A percentile compares a stretch with the other conserved stretches of the same genome.
Evolutionary conservation across 495 filamentous ascomycete species (phyloP).

Genomic region (Antarctomyces pellizariae): DNA sequence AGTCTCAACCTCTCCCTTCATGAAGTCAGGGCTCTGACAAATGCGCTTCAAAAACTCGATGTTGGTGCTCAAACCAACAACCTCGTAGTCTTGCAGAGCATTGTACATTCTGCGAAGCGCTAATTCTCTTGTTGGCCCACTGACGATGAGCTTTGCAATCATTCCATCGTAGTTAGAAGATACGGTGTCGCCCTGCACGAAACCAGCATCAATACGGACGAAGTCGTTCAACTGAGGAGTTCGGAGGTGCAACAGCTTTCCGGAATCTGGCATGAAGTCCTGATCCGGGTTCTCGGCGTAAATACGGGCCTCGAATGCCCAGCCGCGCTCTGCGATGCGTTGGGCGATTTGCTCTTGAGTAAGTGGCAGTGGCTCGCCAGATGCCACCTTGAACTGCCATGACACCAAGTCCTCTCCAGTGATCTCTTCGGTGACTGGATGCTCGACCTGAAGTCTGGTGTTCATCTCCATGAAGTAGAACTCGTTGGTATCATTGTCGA

Average conservation of each 20-base stretch:
- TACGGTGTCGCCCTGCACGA: conserved; percentile 73
- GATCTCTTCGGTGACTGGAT: conserved; percentile 93
- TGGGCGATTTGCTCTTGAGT: conserved; percentile 64
- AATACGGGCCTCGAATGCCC: conserved; percentile 86
- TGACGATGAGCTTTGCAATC: conserved; percentile 96
- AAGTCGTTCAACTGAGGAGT: conserved; percentile 44
- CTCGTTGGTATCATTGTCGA: conserved; percentile 78
- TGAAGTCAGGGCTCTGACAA: conserved; percentile 57
- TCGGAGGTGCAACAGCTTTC: conserved; percentile 59
- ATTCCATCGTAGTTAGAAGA: conserved; percentile 96
- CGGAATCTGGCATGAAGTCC: conserved; percentile 86
- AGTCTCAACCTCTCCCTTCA: conserved; percentile 77
- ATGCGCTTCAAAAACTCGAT: conserved; percentile 87
- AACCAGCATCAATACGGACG: conserved; percentile 80
- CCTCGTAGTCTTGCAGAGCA: conserved; percentile 77
- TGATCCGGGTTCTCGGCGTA: conserved; percentile 85
- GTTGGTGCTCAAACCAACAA: conserved; percentile 83
- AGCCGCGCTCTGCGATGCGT: conserved; percentile 49
- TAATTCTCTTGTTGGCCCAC: conserved; percentile 49
- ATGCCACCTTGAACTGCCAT: conserved; percentile 88
- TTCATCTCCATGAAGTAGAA: conserved; percentile 99
- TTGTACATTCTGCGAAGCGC: conserved; percentile 61
- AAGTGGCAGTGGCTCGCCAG: conserved; percentile 66
- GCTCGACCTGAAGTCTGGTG: conserved; percentile 87
- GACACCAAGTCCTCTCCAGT: conserved; percentile 86